Evolutionary conservation across 768 basidiomycete genomes (phyloP).

Genomic region (Hydnomerulius pinastri): DNA sequence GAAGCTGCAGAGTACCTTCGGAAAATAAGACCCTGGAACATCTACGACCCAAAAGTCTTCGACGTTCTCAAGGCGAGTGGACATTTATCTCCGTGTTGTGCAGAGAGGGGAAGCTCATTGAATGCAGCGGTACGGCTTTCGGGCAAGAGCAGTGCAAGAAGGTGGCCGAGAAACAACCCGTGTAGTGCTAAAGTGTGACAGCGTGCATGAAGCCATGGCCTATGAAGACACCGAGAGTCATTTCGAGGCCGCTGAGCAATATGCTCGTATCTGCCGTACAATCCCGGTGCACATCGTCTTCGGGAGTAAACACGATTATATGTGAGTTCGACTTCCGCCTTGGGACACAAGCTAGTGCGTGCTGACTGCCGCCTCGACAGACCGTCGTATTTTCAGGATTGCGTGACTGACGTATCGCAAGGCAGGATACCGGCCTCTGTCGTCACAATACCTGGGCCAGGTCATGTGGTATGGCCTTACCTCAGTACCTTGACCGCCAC

Average conservation of each 20-base stretch:
- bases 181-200: conserved; percentile 43
- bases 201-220: conserved; percentile 45
- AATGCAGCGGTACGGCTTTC: conserved; percentile 12
- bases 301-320: conserved; percentile 44
- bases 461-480: conserved; percentile 43
- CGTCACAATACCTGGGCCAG: conserved; percentile 42
- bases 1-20: conserved; percentile 45
- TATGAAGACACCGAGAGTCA: conserved; percentile 48
- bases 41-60: conserved; percentile 46
- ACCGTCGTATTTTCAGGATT: conserved; percentile 46
- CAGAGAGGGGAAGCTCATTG: conserved; percentile 1
- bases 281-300: conserved; percentile 52
- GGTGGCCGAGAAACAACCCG: conserved; percentile 20
- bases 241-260: conserved; percentile 39
- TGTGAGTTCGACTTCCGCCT: conserved; percentile 34
- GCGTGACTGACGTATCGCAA: conserved; percentile 40
- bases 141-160: background rate
- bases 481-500: too few relatives aligned
- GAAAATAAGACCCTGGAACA: conserved; percentile 47
- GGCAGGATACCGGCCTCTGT: conserved; percentile 46
- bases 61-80: conserved; percentile 39
- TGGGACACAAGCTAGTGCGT: background rate
- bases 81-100: background rate
- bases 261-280: conserved; percentile 35
- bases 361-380: conserved; percentile 25